Evolutionary conservation across 306 rosid species (phyloP).

Genomic region (Vigna reflexopilosa): DNA sequence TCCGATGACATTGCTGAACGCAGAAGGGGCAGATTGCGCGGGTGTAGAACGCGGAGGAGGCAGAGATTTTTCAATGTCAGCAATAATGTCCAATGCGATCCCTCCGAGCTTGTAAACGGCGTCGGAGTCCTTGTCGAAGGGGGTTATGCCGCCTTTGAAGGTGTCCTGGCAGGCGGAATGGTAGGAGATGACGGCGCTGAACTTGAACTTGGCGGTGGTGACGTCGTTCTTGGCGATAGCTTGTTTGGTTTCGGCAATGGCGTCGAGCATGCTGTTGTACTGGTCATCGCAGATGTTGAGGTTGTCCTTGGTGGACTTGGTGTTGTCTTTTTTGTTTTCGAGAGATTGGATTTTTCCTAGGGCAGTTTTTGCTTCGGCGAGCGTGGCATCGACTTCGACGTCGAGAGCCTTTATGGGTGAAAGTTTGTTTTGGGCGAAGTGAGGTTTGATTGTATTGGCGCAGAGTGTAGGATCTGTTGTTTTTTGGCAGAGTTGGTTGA

Average conservation of each 20-base stretch:
- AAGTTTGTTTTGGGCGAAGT: neutral
- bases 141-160: neutral
- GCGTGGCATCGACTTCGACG: constrained; percentile 31
- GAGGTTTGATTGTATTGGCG: constrained; percentile 23
- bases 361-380: neutral
- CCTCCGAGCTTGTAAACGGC: constrained; percentile 41
- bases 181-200: constrained; percentile 33
- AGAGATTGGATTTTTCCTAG: neutral
- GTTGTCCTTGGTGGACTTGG: neutral
- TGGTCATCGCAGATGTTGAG: constrained; percentile 25
- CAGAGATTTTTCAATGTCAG: neutral
- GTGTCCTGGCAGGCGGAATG: constrained; percentile 37
- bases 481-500: neutral
- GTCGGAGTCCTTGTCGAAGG: neutral
- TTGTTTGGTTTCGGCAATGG: constrained; percentile 25
- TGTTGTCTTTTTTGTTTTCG: accelerated
- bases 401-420: constrained; percentile 19
- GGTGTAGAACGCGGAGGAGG: neutral
- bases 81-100: constrained; percentile 42
- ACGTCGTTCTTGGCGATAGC: neutral
- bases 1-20: constrained; percentile 36
- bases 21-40: neutral
- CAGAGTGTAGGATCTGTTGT: constrained; percentile 38
- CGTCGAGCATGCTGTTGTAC: constrained; percentile 28
- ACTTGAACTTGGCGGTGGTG: neutral